Evolutionary conservation across 2,329 filamentous ascomycete genomes (phyloP), one percentile per base, ranked within the genome.

Genomic region (Beauveria varroae): DNA sequence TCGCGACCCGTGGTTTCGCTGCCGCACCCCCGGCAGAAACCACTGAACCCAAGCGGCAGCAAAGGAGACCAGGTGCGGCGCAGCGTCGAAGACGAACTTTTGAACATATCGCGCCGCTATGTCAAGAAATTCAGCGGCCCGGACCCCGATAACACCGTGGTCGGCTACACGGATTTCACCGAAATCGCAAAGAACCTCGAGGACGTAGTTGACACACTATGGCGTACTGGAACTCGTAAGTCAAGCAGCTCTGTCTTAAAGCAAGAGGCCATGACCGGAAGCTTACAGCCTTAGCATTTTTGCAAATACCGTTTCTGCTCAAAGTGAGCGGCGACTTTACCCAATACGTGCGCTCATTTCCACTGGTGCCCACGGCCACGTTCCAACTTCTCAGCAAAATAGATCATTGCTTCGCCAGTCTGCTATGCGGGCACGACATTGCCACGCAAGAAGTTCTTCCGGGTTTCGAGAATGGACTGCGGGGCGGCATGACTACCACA

Each of bases 191-290:
- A 78, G 61, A 91, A 96, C 68, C 73, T 96, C 1, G 89, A 93
- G 61, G 80, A 81, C 6, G 71, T 96, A 14, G 76, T 96, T 18
- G 88, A 96, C 72, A 82, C 96, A 8, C 75, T 96, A 5, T 98
- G 93, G 93, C 82, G 91, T 24, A 91, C 87, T 34, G 91, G 89
- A 10, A 96, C 93, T 24, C 91, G 91, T 92, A 79, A 71, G 90
- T 72, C 5, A 12, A 37, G 18, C 2, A 5, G 4, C 22, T n/a
- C n/a, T 12, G 28, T 34, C 37, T 16, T 2, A 9, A 49, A 40
- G 9, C 12, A 30, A 20, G 22, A 20, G 18, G 22, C 26, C 5
- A 22, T 16, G n/a, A 5, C 18, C 14, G 18, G 16, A 46, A 44
- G 7, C 22, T 57, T 30, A 62, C 41, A 24, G 7, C 44, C 26